Evolutionary conservation across 192 early-diverging fungal species (phyloP).

Genomic region (Umbelopsis vinacea): DNA sequence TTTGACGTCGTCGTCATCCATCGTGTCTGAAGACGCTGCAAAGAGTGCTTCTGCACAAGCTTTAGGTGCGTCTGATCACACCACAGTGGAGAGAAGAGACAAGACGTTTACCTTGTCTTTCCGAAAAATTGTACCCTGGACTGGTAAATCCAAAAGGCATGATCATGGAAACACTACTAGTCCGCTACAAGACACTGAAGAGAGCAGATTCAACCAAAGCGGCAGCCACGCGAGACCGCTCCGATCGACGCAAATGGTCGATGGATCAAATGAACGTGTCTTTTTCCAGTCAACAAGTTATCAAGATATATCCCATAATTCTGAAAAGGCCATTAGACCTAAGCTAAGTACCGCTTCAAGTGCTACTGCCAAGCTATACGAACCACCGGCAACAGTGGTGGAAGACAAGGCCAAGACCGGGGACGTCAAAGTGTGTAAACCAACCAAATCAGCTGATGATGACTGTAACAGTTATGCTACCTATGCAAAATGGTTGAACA

Average conservation of each 20-base stretch:
- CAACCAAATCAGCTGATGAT: not conserved
- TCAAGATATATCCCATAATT: too few species aligned
- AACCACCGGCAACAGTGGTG: too few species aligned
- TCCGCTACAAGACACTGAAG: not conserved
- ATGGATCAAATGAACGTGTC: too few species aligned
- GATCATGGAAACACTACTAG: not conserved
- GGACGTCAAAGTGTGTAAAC: not conserved
- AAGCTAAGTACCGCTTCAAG: too few species aligned
- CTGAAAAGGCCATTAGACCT: too few species aligned
- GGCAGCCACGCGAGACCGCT: not conserved
- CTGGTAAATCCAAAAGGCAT: not conserved
- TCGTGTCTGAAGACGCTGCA: constrained; percentile 3
- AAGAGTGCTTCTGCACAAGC: not conserved
- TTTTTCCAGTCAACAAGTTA: too few species aligned
- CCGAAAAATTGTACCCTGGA: constrained; percentile 9
- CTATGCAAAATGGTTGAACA: constrained; percentile 4
- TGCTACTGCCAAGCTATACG: too few species aligned
- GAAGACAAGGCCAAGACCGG: too few species aligned
- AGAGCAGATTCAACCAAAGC: not conserved
- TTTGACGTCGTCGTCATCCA: not conserved
- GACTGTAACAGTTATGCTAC: not conserved
- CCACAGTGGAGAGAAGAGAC: not conserved
- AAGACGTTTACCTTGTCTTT: not conserved
- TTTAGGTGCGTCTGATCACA: not conserved
- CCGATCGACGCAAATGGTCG: not conserved